A percentile compares a stretch with the other conserved stretches of the same genome.
Conservation (phyloP, 2,329 filamentous ascomycete genomes). For the Verticillium albo-atrum region DNA sequence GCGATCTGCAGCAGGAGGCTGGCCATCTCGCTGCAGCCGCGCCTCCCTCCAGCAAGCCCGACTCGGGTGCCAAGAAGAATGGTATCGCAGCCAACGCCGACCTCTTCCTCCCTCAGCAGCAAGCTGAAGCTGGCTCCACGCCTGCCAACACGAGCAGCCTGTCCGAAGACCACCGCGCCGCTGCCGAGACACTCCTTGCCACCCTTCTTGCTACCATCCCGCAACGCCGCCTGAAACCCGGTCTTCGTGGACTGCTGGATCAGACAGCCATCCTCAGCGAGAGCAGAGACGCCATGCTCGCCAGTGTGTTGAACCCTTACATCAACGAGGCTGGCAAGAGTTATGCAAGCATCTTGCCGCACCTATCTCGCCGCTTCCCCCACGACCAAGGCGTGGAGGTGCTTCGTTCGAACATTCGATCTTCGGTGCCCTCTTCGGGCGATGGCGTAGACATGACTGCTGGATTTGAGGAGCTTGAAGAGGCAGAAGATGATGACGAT, state of each 20-base stretch:
- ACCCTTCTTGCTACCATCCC: constrained; percentile 59
- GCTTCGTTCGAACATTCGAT: constrained; percentile 56
- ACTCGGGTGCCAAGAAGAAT: constrained; percentile 31
- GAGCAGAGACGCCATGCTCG: constrained; percentile 68
- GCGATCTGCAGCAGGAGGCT: constrained; percentile 60
- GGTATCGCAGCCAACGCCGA: constrained; percentile 60
- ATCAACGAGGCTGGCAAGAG: constrained; percentile 58
- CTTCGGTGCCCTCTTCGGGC: constrained; percentile 16
- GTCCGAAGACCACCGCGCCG: constrained; percentile 41
- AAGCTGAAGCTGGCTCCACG: constrained; percentile 23
- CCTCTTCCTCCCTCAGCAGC: constrained; percentile 55
- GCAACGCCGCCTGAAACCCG: constrained; percentile 62
- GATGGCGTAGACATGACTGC: constrained; percentile 6
- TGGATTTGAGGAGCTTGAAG: constrained; percentile 28
- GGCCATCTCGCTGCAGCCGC: constrained; percentile 41
- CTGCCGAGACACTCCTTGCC: constrained; percentile 60
- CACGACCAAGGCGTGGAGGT: constrained; percentile 65
- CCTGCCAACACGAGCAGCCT: constrained; percentile 31
- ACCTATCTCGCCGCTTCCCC: constrained; percentile 64
- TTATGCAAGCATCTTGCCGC: constrained; percentile 73
- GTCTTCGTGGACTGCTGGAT: constrained; percentile 71
- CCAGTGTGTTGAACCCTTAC: constrained; percentile 77
- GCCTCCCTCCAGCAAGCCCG: constrained; percentile 17
- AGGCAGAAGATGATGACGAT: constrained; percentile 42
- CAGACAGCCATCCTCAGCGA: constrained; percentile 71